A percentile compares a stretch with the other conserved stretches of the same genome.
These are phyloP conservation scores for Fraxinus quadrangulata DNA, from an alignment of 257 asterid genomes.

Conservation along the genomic window DNA sequence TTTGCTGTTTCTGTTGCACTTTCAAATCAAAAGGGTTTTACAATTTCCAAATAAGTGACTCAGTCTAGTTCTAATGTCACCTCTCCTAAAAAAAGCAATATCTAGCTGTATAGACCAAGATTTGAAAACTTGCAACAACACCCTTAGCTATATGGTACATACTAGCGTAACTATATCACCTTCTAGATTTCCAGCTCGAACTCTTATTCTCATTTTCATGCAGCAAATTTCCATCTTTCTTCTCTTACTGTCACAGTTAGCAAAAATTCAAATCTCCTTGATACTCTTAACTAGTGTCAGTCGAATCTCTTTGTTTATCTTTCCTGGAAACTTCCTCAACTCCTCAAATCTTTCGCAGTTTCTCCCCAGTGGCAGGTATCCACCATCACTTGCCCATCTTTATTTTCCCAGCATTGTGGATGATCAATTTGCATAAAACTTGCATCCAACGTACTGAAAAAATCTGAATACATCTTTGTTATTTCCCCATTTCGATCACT, in stretches of 20 bases:
- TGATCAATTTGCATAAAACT: not conserved
- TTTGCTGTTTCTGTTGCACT: not conserved
- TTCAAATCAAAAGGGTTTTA: not conserved
- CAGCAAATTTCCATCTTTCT: constrained; percentile 10
- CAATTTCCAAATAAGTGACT: constrained; percentile 3
- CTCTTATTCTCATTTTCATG: not conserved
- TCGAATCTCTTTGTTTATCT: not conserved
- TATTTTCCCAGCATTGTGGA: not conserved
- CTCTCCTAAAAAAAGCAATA: not conserved
- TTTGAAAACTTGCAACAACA: constrained; percentile 14
- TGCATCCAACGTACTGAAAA: not conserved
- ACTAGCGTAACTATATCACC: constrained; percentile 1
- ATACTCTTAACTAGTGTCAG: not conserved
- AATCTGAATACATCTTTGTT: not conserved
- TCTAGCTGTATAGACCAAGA: constrained; percentile 1
- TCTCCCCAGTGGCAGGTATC: not conserved
- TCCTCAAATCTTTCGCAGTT: not conserved
- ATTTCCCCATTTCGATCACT: not conserved
- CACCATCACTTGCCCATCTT: not conserved
- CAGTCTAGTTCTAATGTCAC: not conserved
- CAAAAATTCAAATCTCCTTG: constrained; percentile 2
- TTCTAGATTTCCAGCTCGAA: constrained; percentile 5
- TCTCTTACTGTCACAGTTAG: constrained; percentile 1
- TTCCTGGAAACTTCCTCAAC: not conserved
- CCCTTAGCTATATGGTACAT: not conserved